Conservation (phyloP, 2,329 filamentous ascomycete species). For the Lizonia empirigonia region DNA sequence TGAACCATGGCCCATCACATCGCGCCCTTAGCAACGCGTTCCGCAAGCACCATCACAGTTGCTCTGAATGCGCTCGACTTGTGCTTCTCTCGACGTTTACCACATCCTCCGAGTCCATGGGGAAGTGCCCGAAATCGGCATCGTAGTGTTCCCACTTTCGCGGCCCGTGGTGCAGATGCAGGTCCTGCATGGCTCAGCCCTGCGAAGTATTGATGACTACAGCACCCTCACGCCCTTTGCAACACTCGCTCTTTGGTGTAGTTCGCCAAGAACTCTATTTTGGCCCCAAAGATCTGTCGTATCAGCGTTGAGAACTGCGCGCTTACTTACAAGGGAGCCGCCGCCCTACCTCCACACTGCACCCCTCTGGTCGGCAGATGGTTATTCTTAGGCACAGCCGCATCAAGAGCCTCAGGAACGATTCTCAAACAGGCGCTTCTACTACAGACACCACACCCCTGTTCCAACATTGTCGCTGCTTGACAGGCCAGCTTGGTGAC, state of each 20-base stretch:
- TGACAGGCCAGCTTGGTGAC: slow-evolving; percentile 36
- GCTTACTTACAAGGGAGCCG: slow-evolving; percentile 29
- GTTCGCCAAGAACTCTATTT: slow-evolving; percentile 27
- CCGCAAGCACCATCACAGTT: slow-evolving; percentile 1
- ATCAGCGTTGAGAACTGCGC: slow-evolving; percentile 33
- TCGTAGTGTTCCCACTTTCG: slow-evolving; percentile 10
- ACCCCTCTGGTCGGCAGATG: slow-evolving; percentile 22
- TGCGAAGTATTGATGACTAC: slow-evolving; percentile 38
- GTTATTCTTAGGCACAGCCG: slow-evolving; percentile 47
- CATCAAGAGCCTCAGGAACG: slow-evolving; percentile 32
- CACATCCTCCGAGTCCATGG: not conserved
- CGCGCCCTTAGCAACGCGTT: slow-evolving; percentile 16
- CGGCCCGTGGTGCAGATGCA: slow-evolving; percentile 25
- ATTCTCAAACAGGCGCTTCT: slow-evolving; percentile 48
- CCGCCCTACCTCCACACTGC: slow-evolving; percentile 37
- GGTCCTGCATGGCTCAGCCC: slow-evolving; percentile 38
- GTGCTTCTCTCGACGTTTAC: not conserved
- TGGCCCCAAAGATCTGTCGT: slow-evolving; percentile 27
- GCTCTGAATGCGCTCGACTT: slow-evolving; percentile 5
- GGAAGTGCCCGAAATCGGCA: not conserved
- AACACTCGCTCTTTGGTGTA: slow-evolving; percentile 21
- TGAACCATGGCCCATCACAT: slow-evolving; percentile 18
- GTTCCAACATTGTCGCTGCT: slow-evolving; percentile 33
- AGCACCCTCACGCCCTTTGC: slow-evolving; percentile 20
- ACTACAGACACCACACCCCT: slow-evolving; percentile 31